Evolutionary conservation across 352 stramenopile species (phyloP), one percentile per base, ranked within the genome.

Genomic region (Globisporangium solare): DNA sequence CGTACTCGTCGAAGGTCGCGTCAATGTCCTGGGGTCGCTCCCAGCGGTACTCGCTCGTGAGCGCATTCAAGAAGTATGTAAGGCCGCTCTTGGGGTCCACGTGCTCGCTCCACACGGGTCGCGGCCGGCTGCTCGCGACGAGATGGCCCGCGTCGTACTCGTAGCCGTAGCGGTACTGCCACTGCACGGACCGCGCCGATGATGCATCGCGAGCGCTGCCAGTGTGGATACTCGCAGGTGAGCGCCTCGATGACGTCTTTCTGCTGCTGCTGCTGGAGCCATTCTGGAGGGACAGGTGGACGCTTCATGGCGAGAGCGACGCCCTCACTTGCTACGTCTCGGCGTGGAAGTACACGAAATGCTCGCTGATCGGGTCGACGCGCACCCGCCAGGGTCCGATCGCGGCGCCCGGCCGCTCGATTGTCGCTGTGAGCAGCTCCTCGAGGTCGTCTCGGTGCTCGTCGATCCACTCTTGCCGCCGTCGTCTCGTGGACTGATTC

Each of bases 21-120:
- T 79, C 79, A 47, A 87, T 86, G 39, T 91, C 78, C 6, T 60
- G 48, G 6, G 80, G 83, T 52, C 83, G 83, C 41, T 88, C 83
- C 83, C 83, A 94, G 40, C 80, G 78, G 51, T 89, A 92, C 58
- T 94, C 83, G 47, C 79, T 61, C 27, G 79, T 88, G 3, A 92
- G 70, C 12, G 71, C 70, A 43, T 91, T 92, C 67, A 72, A 81
- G 65, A 86, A 94, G 63, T 86, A 91, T 18, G 56, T 55, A 21
- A 73, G 46, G 14, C 76, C 74, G 39, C 60, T 86, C 6, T 66
- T 62, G 13, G 67, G 57, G 50, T 91, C 83, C 6, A 53, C 52
- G 55, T 85, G 70, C 55, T 88, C 78, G 0, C 72, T 88, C 83
- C 83, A 94, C 20, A 89, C 71, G 12, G 70, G 78, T 14, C 80